Conservation (phyloP, 768 basidiomycete genomes). For the Tricholoma flavovirens region DNA sequence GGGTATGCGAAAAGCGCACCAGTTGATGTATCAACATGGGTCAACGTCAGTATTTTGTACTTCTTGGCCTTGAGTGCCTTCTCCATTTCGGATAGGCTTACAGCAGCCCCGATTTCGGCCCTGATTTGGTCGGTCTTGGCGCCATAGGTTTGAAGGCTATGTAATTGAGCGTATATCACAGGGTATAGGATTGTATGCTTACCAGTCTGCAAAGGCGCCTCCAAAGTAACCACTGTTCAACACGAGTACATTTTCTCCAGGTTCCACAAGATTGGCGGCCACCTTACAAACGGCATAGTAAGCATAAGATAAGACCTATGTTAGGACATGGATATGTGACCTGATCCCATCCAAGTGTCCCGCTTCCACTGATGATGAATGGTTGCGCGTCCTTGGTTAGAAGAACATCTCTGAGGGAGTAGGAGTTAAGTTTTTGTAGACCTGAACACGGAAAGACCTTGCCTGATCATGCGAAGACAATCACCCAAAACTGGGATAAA, state of each 20-base stretch:
- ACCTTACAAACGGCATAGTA: conserved; percentile 43
- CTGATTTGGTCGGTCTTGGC: conserved; percentile 80
- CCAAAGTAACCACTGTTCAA: conserved; percentile 93
- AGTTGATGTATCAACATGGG: conserved; percentile 93
- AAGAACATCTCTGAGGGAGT: conserved; percentile 59
- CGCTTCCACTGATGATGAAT: conserved; percentile 90
- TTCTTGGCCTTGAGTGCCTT: conserved; percentile 67
- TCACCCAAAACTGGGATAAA: conserved; percentile 88
- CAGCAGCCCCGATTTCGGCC: conserved; percentile 77
- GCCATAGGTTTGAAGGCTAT: conserved; percentile 80
- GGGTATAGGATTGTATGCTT: conserved; percentile 17
- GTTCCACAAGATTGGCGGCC: conserved; percentile 84
- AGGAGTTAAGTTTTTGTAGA: background rate
- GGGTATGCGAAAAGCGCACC: conserved; percentile 30
- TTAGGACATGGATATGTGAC: conserved; percentile 28
- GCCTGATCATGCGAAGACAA: conserved; percentile 80
- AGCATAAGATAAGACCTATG: background rate
- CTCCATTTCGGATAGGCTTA: conserved; percentile 54
- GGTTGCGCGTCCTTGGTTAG: conserved; percentile 79
- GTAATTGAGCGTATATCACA: background rate
- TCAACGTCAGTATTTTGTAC: conserved; percentile 88
- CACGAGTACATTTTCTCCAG: conserved; percentile 73
- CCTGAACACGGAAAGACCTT: conserved; percentile 11
- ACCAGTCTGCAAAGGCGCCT: conserved; percentile 87
- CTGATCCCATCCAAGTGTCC: conserved; percentile 97